These are phyloP conservation scores for Taxawa tesnikishii DNA, from an alignment of 2,329 filamentous ascomycete species.

Conservation along the genomic window DNA sequence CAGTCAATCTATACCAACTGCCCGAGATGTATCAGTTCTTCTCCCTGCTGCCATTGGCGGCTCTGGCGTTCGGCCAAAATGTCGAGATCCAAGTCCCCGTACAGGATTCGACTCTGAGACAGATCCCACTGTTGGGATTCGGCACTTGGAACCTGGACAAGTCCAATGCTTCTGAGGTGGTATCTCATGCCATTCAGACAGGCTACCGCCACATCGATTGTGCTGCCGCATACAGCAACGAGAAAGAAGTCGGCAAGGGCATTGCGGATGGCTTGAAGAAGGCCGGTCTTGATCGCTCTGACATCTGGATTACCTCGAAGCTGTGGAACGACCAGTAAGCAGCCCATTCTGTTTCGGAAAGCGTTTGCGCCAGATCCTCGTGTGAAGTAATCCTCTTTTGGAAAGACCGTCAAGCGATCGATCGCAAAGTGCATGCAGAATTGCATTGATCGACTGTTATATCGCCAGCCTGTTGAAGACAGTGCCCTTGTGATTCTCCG, in stretches of 20 bases:
- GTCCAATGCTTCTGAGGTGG: conserved; percentile 22
- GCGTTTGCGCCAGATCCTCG: neutral
- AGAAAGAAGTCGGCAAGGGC: conserved; percentile 30
- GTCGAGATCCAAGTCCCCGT: conserved; percentile 13
- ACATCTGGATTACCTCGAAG: conserved; percentile 27
- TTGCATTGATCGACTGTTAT: no score
- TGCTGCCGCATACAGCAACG: conserved; percentile 31
- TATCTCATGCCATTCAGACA: conserved; percentile 27
- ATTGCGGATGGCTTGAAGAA: conserved; percentile 23
- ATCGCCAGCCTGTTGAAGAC: no score
- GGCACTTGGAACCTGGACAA: conserved; percentile 26
- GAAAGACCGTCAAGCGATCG: no score
- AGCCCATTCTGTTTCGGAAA: neutral
- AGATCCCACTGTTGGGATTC: conserved; percentile 22
- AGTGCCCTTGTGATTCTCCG: neutral
- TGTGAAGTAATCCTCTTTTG: no score
- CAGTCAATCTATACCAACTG: neutral
- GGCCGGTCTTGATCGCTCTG: conserved; percentile 19
- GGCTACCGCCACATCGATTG: conserved; percentile 45
- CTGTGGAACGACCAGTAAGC: conserved; percentile 24
- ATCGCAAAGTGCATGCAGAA: no score
- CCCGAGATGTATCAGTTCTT: neutral
- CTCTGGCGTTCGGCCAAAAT: conserved; percentile 8
- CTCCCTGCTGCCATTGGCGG: conserved; percentile 13
- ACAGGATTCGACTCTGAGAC: conserved; percentile 11